phyloP scores from a whole-genome alignment of 768 basidiomycete genomes.

The Leccinum disarticulatum region DNA sequence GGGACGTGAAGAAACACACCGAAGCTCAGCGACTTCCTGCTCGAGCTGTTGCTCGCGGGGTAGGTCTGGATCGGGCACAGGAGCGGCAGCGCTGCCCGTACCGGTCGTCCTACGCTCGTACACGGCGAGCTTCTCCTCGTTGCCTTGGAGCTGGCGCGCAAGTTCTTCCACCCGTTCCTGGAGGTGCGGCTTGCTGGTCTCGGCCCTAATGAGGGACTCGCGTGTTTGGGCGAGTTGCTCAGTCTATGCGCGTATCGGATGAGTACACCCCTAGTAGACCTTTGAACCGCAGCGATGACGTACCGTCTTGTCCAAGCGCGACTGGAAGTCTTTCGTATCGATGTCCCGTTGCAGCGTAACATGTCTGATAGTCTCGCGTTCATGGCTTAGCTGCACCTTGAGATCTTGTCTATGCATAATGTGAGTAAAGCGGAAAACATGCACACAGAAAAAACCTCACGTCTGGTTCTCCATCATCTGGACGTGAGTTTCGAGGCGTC shows the following conservation, averaged over 20 bases:
- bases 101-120: slow-evolving; percentile 67
- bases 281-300: slow-evolving; percentile 22
- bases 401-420: slow-evolving; percentile 62
- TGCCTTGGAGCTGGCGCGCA: slow-evolving; percentile 56
- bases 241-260: slow-evolving; percentile 38
- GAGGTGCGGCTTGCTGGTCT: slow-evolving; percentile 53
- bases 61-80: slow-evolving; percentile 44
- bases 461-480: slow-evolving; percentile 76
- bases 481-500: slow-evolving; percentile 76
- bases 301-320: slow-evolving; percentile 56
- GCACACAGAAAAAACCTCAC: slow-evolving; percentile 40
- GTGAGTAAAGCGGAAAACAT: slow-evolving; percentile 1
- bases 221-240: slow-evolving; percentile 67
- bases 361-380: slow-evolving; percentile 74
- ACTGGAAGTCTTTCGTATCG: too few relatives aligned
- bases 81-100: slow-evolving; percentile 30
- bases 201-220: slow-evolving; percentile 66
- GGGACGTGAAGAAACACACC: slow-evolving; percentile 43
- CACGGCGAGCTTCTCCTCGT: slow-evolving; percentile 51
- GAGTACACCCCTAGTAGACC: slow-evolving; percentile 3
- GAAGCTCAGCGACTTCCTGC: slow-evolving; percentile 80
- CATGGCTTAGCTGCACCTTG: slow-evolving; percentile 64
- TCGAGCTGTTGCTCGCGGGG: slow-evolving; percentile 79
- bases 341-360: slow-evolving; percentile 78
- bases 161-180: slow-evolving; percentile 57